Percentiles rank a stretch among this genome's conserved stretches.
Evolutionary conservation across 148 eudicot species (phyloP).

Genomic region (Talinum fruticosum): DNA sequence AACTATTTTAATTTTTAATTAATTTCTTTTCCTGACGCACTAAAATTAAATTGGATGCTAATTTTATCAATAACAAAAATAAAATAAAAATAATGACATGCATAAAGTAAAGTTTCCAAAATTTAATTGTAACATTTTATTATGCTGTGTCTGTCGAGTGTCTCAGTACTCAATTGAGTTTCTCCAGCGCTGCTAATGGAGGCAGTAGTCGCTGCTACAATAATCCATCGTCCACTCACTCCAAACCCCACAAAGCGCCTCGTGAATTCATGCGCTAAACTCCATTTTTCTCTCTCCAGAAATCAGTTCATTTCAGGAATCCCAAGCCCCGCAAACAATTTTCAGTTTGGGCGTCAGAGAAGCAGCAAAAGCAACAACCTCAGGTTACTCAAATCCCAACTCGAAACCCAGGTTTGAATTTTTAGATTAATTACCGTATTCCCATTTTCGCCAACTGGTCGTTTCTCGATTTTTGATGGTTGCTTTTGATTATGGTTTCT

Average conservation of each 20-base stretch:
- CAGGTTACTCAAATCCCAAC: background rate
- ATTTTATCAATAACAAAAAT: too few relatives aligned
- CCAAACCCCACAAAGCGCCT: background rate
- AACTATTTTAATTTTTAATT: too few relatives aligned
- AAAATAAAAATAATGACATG: too few relatives aligned
- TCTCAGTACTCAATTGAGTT: too few relatives aligned
- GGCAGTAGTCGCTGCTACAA: constrained; percentile 5
- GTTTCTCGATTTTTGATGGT: background rate
- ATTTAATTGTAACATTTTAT: too few relatives aligned
- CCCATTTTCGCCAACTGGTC: background rate
- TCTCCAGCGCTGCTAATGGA: constrained; percentile 8
- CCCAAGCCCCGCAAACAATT: constrained; percentile 11
- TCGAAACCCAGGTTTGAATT: constrained; percentile 20
- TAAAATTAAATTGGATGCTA: too few relatives aligned
- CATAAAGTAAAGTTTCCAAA: too few relatives aligned
- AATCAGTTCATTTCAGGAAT: background rate
- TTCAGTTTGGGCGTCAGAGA: constrained; percentile 14
- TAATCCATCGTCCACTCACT: background rate
- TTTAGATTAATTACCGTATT: background rate
- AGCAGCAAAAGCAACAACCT: background rate
- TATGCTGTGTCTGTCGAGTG: too few relatives aligned
- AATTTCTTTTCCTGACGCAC: too few relatives aligned
- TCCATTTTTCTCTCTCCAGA: background rate
- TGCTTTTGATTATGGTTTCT: background rate
- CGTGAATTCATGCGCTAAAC: constrained; percentile 5